Evolutionary conservation across 2,329 filamentous ascomycete species (phyloP), one percentile per base, ranked within the genome.

Genomic region (Colletotrichum godetiae): DNA sequence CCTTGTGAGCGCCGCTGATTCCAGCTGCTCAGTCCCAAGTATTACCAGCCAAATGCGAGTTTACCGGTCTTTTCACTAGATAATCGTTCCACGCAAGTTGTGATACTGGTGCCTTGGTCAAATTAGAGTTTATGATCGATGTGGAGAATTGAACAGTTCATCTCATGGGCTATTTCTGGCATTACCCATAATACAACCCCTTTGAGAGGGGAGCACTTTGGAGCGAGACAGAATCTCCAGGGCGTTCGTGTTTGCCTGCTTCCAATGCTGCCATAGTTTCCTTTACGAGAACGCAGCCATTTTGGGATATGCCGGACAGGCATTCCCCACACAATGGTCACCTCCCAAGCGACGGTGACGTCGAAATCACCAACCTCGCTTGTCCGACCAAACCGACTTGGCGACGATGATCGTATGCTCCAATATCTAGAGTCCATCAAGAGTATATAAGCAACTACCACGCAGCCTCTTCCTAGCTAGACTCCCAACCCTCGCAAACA

Each of bases 291-390:
- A 42, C 13, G 19, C 60, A 31, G 7, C 12, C 33, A 49, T 59
- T 67, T 35, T 67, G 6, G 35, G 56, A 24, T 15, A 10, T 70
- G 46, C 60, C 46, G 67, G 59, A 60, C 67, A 70, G 55, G 59
- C 67, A 65, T 70, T 70, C 66, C 22, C 70, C 66, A 61, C 55
- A 73, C 53, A 64, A 70, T 68, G 52, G 46, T 42, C 8, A 52
- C 42, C 70, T 55, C 27, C 52, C 53, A 33, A 35, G 55, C 31
- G 33, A 12, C 12, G 60, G 67, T 73, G 70, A 73, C 70, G 70
- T 73, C 70, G 70, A 49, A 73, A 65, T 64, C 70, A 57, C 8
- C 65, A 65, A 29, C 55, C 55, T 70, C 60, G 24, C 33, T 42
- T 29, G 60, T 24, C 60, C 60, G 49, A 49, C 67, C 53, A n/a